Conservation (phyloP, 1,284 basidiomycete genomes). For the Nidula niveotomentosa region DNA sequence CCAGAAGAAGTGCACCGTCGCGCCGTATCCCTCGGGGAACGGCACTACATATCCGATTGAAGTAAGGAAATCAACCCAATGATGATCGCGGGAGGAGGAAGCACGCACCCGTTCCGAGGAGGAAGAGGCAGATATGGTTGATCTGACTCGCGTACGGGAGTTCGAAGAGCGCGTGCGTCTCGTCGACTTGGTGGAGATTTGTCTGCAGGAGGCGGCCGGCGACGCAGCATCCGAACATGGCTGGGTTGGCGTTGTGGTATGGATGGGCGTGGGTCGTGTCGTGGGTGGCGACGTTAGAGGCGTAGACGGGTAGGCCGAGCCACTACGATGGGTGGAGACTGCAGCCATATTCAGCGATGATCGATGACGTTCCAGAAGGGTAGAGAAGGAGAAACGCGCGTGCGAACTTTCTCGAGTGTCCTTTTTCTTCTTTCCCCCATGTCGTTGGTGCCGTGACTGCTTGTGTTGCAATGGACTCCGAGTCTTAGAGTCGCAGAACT, state of each 20-base stretch:
- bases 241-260: neutral
- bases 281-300: neutral
- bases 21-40: conserved; percentile 88
- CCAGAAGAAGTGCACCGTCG: conserved; percentile 89
- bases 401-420: no score
- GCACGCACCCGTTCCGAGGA: conserved; percentile 71
- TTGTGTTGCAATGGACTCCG: no score
- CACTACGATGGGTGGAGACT: no score
- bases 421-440: no score
- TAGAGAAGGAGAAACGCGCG: no score
- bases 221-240: conserved; percentile 75
- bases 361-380: no score
- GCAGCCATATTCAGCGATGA: no score
- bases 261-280: neutral
- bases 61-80: neutral
- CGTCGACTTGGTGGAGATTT: conserved; percentile 75
- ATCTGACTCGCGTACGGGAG: conserved; percentile 76
- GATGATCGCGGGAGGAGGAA: conserved; percentile 2
- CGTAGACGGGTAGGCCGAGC: no score
- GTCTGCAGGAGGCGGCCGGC: conserved; percentile 78
- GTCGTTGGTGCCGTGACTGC: no score
- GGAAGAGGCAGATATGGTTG: conserved; percentile 89
- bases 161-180: conserved; percentile 85
- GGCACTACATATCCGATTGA: conserved; percentile 45
- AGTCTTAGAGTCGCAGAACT: no score